Evolutionary conservation across 306 rosid genomes (phyloP).

Genomic region (Amphicarpaea edgeworthii): DNA sequence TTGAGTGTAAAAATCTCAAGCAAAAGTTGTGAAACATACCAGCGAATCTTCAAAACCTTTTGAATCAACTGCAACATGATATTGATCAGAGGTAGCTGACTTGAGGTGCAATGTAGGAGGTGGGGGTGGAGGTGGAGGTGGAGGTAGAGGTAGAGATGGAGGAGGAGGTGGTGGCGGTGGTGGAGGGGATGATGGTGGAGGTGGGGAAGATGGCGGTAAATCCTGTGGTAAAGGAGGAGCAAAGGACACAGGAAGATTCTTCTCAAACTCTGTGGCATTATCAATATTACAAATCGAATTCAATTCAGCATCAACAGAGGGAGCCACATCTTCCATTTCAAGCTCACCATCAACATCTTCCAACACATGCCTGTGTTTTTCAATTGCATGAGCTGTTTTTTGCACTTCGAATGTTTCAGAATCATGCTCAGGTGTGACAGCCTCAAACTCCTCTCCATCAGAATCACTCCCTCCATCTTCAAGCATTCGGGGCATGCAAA

Average conservation of each 20-base stretch:
- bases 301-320: conserved; percentile 73
- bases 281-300: conserved; percentile 56
- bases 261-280: conserved; percentile 55
- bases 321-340: conserved; percentile 99
- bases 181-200: conserved; percentile 76
- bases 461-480: conserved; percentile 94
- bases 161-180: conserved; percentile 61
- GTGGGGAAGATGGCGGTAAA: conserved; percentile 73
- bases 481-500: conserved; percentile 88
- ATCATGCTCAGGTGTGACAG: conserved; percentile 84
- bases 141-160: conserved; percentile 34
- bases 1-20: conserved; percentile 28
- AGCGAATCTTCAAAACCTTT: conserved; percentile 58
- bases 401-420: conserved; percentile 60
- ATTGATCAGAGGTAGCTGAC: conserved; percentile 57
- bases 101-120: conserved; percentile 45
- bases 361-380: conserved; percentile 81
- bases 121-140: conserved; percentile 41
- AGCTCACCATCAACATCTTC: conserved; percentile 99
- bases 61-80: conserved; percentile 56
- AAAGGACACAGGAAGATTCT: conserved; percentile 52
- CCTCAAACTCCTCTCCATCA: conserved; percentile 87
- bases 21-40: conserved; percentile 56
- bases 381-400: conserved; percentile 54
- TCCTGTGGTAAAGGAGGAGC: conserved; percentile 75